Evolutionary conservation across 1,284 basidiomycete genomes (phyloP).

Genomic region (Ganoderma sp.): DNA sequence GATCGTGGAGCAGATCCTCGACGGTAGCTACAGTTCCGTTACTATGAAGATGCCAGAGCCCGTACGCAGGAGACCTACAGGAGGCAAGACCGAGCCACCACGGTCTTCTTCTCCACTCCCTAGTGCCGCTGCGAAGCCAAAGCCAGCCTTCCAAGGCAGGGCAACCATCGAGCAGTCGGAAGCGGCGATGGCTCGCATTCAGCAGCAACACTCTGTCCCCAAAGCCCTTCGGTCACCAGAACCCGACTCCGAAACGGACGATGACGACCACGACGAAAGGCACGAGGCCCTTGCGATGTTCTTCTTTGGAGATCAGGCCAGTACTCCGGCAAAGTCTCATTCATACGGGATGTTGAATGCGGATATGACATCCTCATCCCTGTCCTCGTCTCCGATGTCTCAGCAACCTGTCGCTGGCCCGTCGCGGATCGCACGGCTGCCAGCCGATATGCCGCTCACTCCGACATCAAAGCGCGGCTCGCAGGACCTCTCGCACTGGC

Average conservation of each 20-base stretch:
- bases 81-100: background rate
- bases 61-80: background rate
- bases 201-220: conserved; percentile 15
- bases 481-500: conserved; percentile 25
- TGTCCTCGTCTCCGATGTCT: conserved; percentile 5
- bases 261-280: conserved; percentile 30
- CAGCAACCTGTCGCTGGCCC: conserved; percentile 18
- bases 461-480: conserved; percentile 26
- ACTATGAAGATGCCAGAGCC: background rate
- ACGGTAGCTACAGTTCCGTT: conserved; percentile 14
- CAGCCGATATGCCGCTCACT: conserved; percentile 24
- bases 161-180: conserved; percentile 33
- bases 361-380: conserved; percentile 21
- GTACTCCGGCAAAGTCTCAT: conserved; percentile 16
- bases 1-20: conserved; percentile 36
- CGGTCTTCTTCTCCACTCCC: background rate
- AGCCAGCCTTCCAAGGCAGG: conserved; percentile 28
- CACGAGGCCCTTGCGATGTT: conserved; percentile 32
- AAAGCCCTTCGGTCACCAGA: conserved; percentile 30
- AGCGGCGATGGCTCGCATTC: conserved; percentile 33
- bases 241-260: conserved; percentile 37
- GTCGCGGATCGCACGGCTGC: conserved; percentile 12
- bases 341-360: conserved; percentile 3
- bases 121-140: background rate
- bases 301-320: conserved; percentile 31